Percentiles rank a stretch among this genome's conserved stretches.
Conservation (phyloP, 345 rosid species). For the Rhizophora mangle region DNA sequence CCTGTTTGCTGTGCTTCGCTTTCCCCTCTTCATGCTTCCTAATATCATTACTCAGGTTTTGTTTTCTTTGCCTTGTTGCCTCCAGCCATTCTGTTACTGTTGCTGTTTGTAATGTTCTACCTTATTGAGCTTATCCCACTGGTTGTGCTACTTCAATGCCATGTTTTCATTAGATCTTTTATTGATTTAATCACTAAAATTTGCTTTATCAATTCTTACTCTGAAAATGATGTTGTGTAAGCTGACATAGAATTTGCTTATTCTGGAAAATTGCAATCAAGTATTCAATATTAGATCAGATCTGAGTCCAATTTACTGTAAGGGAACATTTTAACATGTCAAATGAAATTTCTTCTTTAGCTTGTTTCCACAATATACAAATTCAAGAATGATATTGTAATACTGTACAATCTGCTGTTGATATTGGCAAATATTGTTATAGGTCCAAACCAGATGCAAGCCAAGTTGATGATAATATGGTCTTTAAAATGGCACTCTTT, state of each 20-base stretch:
- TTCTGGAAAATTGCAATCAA: not conserved
- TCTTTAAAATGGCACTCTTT: not conserved
- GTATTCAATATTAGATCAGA: not conserved
- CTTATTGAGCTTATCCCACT: not conserved
- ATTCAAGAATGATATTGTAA: too few relatives aligned
- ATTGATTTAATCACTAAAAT: not conserved
- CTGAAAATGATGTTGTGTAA: not conserved
- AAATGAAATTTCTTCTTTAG: too few relatives aligned
- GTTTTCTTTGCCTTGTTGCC: slow-evolving; percentile 7
- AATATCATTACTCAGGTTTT: slow-evolving; percentile 88
- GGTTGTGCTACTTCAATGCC: not conserved
- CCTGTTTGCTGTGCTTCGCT: slow-evolving; percentile 93
- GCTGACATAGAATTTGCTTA: not conserved
- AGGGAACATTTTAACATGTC: too few relatives aligned
- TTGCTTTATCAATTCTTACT: not conserved
- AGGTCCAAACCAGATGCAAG: not conserved
- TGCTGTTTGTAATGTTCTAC: not conserved
- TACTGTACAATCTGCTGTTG: not conserved
- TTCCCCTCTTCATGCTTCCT: slow-evolving; percentile 95
- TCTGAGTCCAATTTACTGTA: not conserved
- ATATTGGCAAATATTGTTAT: not conserved
- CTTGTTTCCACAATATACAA: too few relatives aligned
- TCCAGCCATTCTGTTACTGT: too few relatives aligned
- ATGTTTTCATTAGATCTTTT: not conserved
- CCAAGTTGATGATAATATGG: not conserved